Percentiles rank a stretch among this genome's conserved stretches.
These are phyloP conservation scores for Rubia tinctorum DNA, from an alignment of 305 asterid genomes.

Conservation along the genomic window DNA sequence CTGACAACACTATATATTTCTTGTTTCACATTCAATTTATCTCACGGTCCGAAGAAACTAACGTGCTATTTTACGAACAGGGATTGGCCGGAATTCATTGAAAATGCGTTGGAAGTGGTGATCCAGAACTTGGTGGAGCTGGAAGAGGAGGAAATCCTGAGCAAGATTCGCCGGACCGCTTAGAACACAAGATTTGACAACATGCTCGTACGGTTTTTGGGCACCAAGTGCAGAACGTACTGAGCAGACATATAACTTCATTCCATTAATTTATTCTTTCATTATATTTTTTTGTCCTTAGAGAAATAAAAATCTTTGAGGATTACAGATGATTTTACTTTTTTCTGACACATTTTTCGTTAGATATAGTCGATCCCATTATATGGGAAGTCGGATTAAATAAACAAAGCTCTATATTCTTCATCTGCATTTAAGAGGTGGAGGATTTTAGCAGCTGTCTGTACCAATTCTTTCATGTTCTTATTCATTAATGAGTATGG, in stretches of 20 bases:
- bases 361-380: neutral
- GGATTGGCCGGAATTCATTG: slow-evolving; percentile 76
- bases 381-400: neutral
- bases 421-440: neutral
- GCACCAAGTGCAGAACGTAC: slow-evolving; percentile 1
- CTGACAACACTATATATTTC: no score
- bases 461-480: neutral
- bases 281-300: slow-evolving; percentile 3
- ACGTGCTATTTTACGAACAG: slow-evolving; percentile 22
- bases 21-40: no score
- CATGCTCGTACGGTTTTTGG: neutral
- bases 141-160: slow-evolving; percentile 38
- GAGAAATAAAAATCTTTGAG: neutral
- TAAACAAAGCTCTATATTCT: neutral
- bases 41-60: neutral
- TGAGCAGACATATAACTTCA: neutral
- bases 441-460: neutral
- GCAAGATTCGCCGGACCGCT: neutral
- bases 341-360: neutral
- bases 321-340: neutral
- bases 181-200: slow-evolving; percentile 1
- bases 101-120: slow-evolving; percentile 58
- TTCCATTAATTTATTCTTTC: slow-evolving; percentile 8
- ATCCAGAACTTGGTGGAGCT: slow-evolving; percentile 67
- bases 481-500: neutral